Evolutionary conservation across 495 filamentous ascomycete genomes (phyloP).

Genomic region (Glonium stellatum): DNA sequence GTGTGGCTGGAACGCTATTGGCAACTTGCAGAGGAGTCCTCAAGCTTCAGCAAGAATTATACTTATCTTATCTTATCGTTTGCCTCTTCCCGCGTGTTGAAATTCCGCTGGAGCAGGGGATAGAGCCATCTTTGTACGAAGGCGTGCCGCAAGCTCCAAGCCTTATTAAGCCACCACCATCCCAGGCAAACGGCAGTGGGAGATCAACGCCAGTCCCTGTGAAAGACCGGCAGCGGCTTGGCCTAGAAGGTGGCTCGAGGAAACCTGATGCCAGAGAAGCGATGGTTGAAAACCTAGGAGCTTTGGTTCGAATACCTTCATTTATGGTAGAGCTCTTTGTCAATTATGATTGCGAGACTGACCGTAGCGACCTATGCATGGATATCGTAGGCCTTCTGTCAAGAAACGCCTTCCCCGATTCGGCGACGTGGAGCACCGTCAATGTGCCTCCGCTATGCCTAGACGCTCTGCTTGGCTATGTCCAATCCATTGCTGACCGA

Average conservation of each 20-base stretch:
- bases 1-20: conserved; percentile 83
- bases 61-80: conserved; percentile 86
- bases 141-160: conserved; percentile 89
- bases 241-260: conserved; percentile 83
- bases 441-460: conserved; percentile 94
- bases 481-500: conserved; percentile 85
- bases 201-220: conserved; percentile 88
- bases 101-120: conserved; percentile 82
- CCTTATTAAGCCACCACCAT: conserved; percentile 72
- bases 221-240: conserved; percentile 86
- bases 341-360: conserved; percentile 96
- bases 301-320: conserved; percentile 80
- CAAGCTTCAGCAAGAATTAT: conserved; percentile 95
- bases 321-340: conserved; percentile 94
- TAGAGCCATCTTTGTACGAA: conserved; percentile 85
- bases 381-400: conserved; percentile 91
- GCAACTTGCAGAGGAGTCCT: conserved; percentile 87
- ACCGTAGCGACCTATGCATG: conserved; percentile 86
- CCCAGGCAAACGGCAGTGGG: conserved; percentile 68
- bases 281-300: conserved; percentile 95
- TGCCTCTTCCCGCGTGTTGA: conserved; percentile 89
- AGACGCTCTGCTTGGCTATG: conserved; percentile 81
- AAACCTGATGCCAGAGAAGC: conserved; percentile 94
- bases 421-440: conserved; percentile 97
- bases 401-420: conserved; percentile 92